Conservation (phyloP, 306 rosid species). For the Cajanus cajan region DNA sequence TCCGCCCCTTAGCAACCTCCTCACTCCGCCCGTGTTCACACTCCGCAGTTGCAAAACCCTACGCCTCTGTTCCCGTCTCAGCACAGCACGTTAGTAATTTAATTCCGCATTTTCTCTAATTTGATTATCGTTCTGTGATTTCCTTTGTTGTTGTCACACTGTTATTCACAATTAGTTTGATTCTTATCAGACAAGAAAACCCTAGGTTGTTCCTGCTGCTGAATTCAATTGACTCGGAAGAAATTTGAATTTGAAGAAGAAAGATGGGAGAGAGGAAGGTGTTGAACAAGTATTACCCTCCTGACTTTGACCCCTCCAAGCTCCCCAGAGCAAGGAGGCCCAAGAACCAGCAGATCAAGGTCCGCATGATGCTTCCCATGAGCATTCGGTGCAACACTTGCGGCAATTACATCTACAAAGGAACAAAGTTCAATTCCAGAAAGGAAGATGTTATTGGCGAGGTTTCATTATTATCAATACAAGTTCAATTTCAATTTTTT, state of each 20-base stretch:
- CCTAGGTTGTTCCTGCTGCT: neutral
- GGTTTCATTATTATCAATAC: conserved; percentile 15
- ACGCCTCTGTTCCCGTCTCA: too few species aligned
- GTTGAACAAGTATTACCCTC: conserved; percentile 88
- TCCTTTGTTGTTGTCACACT: neutral
- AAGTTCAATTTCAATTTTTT: neutral
- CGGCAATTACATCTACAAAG: conserved; percentile 51
- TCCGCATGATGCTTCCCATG: conserved; percentile 99
- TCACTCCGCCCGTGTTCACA: too few species aligned
- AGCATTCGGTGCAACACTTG: conserved; percentile 94
- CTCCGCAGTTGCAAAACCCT: too few species aligned
- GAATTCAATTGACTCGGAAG: neutral
- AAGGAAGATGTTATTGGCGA: conserved; percentile 53
- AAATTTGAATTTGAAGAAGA: conserved; percentile 18
- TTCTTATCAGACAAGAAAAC: neutral
- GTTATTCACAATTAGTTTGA: neutral
- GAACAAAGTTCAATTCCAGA: conserved; percentile 50
- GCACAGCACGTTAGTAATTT: too few species aligned
- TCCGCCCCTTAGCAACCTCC: too few species aligned
- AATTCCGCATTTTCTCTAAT: too few species aligned
- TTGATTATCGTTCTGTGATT: neutral
- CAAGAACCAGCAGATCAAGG: conserved; percentile 84
- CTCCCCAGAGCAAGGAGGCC: conserved; percentile 70
- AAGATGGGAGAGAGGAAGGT: conserved; percentile 94
- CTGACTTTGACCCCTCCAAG: conserved; percentile 88